Base-by-base conservation (phyloP, 2,329 filamentous ascomycete species). In the Setomelanomma holmii region DNA sequence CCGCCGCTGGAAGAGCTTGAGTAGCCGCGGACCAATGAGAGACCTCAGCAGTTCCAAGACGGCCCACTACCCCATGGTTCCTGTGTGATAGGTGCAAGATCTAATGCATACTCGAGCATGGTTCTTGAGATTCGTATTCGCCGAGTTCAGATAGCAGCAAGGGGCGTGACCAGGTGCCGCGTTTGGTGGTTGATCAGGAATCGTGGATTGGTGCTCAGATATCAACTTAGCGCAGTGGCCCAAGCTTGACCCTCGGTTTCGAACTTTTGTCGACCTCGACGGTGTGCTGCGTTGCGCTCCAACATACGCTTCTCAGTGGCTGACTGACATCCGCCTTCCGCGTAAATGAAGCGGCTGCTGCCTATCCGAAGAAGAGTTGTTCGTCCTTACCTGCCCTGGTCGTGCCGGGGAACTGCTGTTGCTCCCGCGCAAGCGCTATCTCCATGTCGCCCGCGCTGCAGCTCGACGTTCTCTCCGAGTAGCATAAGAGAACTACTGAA, bases 401-500 rank as follows among this genome's bases (percentile, higher is more conserved):
- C 58, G 54, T 51, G 48, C 49, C 58, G 57, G 46, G 43, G 54
- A 53, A 53, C 55, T 45, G 45, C 59, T 60, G 40, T 51, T 41
- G 54, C 56, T 56, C 47, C 41, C 44, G 38, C 60, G 36, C 51
- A 56, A 55, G 57, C 63, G 45, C 41, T 45, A 45, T 55, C 48
- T 49, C 45, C 40, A 41, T 64, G 54, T 58, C 56, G 57, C 56
- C 55, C 51, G 52, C 71, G 68, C 59, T 68, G 54, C 51, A 64
- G 47, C 45, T 75, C 72, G 38, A 68, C 71, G 45, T 56, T 61
- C 50, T 47, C 62, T 41, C 65, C 64, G 47, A 54, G 76, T 66
- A 71, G 54, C 45, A 71, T 73, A 39, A 61, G 74, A 51, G 74
- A 80, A 53, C 74, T 89, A 10, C 79, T 89, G 45, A 78, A 82